Evolutionary conservation across 371 early-diverging fungal species (phyloP).

Genomic region (Mucor lusitanicus): DNA sequence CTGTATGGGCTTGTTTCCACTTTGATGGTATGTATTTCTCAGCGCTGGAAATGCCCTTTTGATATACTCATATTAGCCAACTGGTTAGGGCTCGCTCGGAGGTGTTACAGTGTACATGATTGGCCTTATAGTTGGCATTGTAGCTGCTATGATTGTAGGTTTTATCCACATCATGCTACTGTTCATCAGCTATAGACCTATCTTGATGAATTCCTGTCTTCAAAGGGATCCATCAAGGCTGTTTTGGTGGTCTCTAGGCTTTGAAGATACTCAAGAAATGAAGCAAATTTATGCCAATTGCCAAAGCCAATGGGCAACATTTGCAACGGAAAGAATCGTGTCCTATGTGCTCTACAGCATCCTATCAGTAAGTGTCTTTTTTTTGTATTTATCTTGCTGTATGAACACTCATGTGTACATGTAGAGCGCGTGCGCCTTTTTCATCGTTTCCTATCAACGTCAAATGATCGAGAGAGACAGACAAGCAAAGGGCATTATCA

Average conservation of each 20-base stretch:
- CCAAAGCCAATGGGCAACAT: constrained; percentile 11
- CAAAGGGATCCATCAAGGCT: constrained; percentile 18
- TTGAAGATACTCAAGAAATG: constrained; percentile 13
- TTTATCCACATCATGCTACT: constrained; percentile 27
- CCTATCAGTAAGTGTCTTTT: constrained; percentile 12
- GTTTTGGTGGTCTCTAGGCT: constrained; percentile 26
- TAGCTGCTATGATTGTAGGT: constrained; percentile 17
- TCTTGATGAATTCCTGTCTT: constrained; percentile 24
- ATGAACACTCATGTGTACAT: not conserved
- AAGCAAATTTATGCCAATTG: constrained; percentile 11
- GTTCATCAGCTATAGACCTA: constrained; percentile 12
- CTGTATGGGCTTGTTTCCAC: constrained; percentile 14
- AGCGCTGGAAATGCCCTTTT: not conserved
- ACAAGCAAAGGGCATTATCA: constrained; percentile 1
- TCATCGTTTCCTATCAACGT: constrained; percentile 7
- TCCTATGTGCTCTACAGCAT: constrained; percentile 22
- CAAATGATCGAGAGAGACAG: not conserved
- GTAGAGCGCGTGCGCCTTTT: not conserved
- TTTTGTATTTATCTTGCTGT: not conserved
- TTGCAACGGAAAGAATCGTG: constrained; percentile 21
- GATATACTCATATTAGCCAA: not conserved
- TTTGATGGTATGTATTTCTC: constrained; percentile 4
- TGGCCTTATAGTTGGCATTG: constrained; percentile 6
- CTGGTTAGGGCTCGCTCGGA: constrained; percentile 6
- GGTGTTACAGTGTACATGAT: constrained; percentile 8